phyloP scores from a whole-genome alignment of 2,329 filamentous ascomycete species.

The Colletotrichum shisoi region DNA sequence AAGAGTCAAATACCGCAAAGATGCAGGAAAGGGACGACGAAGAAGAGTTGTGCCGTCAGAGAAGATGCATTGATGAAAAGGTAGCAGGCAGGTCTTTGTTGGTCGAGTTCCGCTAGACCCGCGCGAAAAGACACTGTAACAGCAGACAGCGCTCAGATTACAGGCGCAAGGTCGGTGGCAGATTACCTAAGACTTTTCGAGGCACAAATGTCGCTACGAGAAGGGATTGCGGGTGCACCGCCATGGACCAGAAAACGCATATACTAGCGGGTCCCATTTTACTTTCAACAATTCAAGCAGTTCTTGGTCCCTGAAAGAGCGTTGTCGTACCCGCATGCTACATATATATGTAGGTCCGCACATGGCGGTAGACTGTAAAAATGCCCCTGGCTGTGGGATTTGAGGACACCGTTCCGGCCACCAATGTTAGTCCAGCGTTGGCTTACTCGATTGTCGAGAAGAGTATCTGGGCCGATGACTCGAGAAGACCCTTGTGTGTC shows the following conservation, averaged over 20 bases:
- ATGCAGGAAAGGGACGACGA: background rate
- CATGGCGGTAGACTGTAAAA: background rate
- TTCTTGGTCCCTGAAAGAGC: background rate
- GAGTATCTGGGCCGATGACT: too few species aligned
- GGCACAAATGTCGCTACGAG: background rate
- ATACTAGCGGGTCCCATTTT: background rate
- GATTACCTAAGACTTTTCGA: conserved; percentile 9
- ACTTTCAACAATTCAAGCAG: background rate
- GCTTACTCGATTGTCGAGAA: background rate
- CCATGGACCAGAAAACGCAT: background rate
- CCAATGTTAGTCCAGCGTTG: background rate
- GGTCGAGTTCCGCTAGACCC: background rate
- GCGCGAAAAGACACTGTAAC: background rate
- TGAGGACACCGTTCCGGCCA: background rate
- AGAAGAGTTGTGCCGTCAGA: background rate
- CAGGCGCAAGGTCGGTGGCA: background rate
- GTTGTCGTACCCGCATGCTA: too few species aligned
- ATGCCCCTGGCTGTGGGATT: background rate
- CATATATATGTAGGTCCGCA: background rate
- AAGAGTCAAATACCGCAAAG: conserved; percentile 9
- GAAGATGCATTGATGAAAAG: background rate
- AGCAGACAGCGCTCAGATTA: background rate
- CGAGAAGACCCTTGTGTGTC: too few species aligned
- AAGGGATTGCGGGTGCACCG: background rate
- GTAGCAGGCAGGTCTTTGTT: background rate